Base-by-base conservation (phyloP, 139 green algal genomes). In the Closterium sp. region DNA sequence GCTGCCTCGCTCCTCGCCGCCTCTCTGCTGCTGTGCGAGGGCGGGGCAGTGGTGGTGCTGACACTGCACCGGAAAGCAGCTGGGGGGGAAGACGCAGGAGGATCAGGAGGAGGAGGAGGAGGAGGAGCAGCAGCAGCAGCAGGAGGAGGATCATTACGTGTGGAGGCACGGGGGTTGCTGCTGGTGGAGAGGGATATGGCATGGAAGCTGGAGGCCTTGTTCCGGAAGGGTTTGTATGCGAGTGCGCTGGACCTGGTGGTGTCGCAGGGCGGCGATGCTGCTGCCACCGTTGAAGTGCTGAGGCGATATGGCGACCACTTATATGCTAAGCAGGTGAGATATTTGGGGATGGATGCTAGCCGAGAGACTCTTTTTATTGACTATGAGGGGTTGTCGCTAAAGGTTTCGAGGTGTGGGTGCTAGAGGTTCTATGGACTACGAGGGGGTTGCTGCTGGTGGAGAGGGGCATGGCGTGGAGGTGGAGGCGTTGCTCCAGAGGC, bases 321-420 rank as follows among this genome's bases (percentile, higher is more conserved):
- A 93, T 99, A 98, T 90, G 90, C 84, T 66, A 98, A 98, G 94
- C 94, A 96, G 32, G 90, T 81, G 76, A 12, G 38, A n/a, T n/a
- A n/a, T n/a, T n/a, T n/a, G n/a, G n/a, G n/a, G n/a, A n/a, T n/a
- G n/a, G n/a, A n/a, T n/a, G n/a, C n/a, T n/a, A n/a, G n/a, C n/a
- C n/a, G n/a, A n/a, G n/a, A n/a, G n/a, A n/a, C n/a, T n/a, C n/a
- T n/a, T n/a, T n/a, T n/a, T n/a, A n/a, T n/a, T n/a, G n/a, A n/a
- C n/a, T n/a, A n/a, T n/a, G n/a, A n/a, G n/a, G n/a, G n/a, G n/a
- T n/a, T n/a, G n/a, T n/a, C n/a, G n/a, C n/a, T n/a, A n/a, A n/a
- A n/a, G n/a, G n/a, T n/a, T n/a, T n/a, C n/a, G n/a, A n/a, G n/a
- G n/a, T n/a, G n/a, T n/a, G n/a, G n/a, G n/a, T n/a, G n/a, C n/a